Evolutionary conservation across 129 eudicot genomes (phyloP), one percentile per base, ranked within the genome.

Genomic region (Lactuca saligna): DNA sequence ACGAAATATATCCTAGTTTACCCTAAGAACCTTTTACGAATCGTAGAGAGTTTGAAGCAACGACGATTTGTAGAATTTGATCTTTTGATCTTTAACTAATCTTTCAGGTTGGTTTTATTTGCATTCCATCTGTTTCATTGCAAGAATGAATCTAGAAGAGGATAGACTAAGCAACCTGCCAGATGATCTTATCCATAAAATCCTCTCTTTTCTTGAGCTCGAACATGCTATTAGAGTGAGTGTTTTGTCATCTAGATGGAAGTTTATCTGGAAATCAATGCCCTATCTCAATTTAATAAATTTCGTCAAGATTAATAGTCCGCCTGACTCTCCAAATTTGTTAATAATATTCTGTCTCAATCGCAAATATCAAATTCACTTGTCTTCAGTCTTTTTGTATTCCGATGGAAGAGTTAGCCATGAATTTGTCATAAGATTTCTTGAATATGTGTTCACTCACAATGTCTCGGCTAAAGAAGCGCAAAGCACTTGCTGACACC

Each of bases 391-490:
- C 16, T 16, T 68, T 68, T 34, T 46, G 49, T 25, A 25, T 25
- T 25, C 29, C 29, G 29, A 25, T 51, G 61, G 72, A 17, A 54
- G 12, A 34, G 38, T 17, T 37, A 35, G 51, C 62, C 72, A 51
- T 17, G 15, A 4, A 6, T 68, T 54, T 68, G 11, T 68, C 0
- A 55, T 35, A 68, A 68, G 6, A 14, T 15, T 68, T 54, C 2
- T 39, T 48, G 10, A 55, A 4, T 68, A 68, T 54, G 62, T 51
- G 54, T 15, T 53, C 9, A 53, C 72, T 38, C 72, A 68, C 61
- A 68, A 68, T 33, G 50, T 68, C 61, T 14, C 15, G 31, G 7
- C 46, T 4, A n/a, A 66, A 31, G 15, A 7, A 1, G 9, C 7
- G 44, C 2, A 33, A 66, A 0, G 48, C 33, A 3, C 10, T 17